phyloP scores from a whole-genome alignment of 78 protist genomes.

The Dictyostelium firmibasis region DNA sequence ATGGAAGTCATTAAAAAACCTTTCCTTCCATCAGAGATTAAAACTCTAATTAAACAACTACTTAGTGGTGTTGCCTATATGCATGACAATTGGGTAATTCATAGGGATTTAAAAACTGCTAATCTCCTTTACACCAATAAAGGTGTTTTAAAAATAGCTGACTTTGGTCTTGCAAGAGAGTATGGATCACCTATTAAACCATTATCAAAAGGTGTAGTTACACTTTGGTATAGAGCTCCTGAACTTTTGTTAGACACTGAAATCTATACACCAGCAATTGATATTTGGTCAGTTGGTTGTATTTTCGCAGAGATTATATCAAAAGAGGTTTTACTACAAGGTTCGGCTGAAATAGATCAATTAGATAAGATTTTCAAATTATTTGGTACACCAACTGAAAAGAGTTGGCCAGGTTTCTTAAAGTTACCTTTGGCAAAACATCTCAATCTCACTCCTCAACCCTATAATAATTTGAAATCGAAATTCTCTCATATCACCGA shows the following conservation, averaged over 20 bases:
- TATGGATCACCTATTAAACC: slow-evolving; percentile 93
- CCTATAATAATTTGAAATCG: slow-evolving; percentile 32
- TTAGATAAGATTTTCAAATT: slow-evolving; percentile 77
- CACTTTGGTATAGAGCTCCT: slow-evolving; percentile 87
- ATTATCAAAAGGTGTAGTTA: slow-evolving; percentile 93
- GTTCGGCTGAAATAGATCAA: slow-evolving; percentile 96
- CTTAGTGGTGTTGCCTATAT: slow-evolving; percentile 66
- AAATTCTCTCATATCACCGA: slow-evolving; percentile 79
- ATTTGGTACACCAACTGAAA: slow-evolving; percentile 82
- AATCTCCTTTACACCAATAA: slow-evolving; percentile 69
- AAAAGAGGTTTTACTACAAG: slow-evolving; percentile 95
- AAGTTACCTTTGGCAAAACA: slow-evolving; percentile 63
- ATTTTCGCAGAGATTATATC: slow-evolving; percentile 97
- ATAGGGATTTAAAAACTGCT: slow-evolving; percentile 83
- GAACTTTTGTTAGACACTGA: slow-evolving; percentile 87
- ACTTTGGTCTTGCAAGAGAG: slow-evolving; percentile 98
- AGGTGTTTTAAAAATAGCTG: slow-evolving; percentile 96
- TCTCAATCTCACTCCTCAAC: slow-evolving; percentile 17
- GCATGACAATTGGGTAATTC: slow-evolving; percentile 84
- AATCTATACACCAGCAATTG: slow-evolving; percentile 96
- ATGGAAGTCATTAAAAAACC: slow-evolving; percentile 40
- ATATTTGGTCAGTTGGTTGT: slow-evolving; percentile 99
- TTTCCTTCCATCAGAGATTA: slow-evolving; percentile 74
- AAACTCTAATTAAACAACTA: slow-evolving; percentile 73
- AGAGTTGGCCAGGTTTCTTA: slow-evolving; percentile 72